Conservation (phyloP, 2,329 filamentous ascomycete genomes). For the Apiospora phragmitis region DNA sequence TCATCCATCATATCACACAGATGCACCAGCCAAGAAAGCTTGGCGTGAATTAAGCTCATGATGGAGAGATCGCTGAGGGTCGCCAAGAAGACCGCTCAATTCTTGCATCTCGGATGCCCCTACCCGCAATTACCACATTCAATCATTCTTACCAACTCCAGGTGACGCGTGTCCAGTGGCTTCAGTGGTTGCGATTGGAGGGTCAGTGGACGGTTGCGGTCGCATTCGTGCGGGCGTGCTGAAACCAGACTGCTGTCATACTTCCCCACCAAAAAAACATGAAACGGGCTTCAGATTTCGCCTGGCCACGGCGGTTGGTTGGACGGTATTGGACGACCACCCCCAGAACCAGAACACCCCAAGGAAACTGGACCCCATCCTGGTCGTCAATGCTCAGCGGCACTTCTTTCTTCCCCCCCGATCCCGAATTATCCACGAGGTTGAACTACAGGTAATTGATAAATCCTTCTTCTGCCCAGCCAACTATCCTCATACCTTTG, state of each 20-base stretch:
- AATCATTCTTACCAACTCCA: neutral
- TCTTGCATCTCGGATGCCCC: neutral
- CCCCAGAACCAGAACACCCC: neutral
- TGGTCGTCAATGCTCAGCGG: neutral
- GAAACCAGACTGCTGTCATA: constrained; percentile 6
- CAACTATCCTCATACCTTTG: neutral
- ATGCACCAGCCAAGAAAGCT: constrained; percentile 4
- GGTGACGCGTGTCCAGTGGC: constrained; percentile 1
- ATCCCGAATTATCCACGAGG: neutral
- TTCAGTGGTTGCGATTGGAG: neutral
- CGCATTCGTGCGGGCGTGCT: neutral
- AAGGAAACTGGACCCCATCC: neutral
- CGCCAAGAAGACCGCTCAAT: neutral
- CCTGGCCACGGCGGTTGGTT: neutral
- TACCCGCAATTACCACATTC: neutral
- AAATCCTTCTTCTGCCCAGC: neutral
- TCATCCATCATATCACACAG: neutral
- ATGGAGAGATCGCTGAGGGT: neutral
- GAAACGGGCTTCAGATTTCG: neutral
- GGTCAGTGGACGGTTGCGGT: neutral
- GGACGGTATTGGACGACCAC: neutral
- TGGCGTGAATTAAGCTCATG: neutral
- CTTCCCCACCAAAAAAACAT: neutral
- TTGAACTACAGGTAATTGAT: neutral
- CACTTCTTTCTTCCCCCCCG: neutral